Percentiles rank a stretch among this genome's conserved stretches.
These are phyloP conservation scores for Penicillium dipodomyicola DNA, from an alignment of 495 filamentous ascomycete genomes.

Conservation along the genomic window DNA sequence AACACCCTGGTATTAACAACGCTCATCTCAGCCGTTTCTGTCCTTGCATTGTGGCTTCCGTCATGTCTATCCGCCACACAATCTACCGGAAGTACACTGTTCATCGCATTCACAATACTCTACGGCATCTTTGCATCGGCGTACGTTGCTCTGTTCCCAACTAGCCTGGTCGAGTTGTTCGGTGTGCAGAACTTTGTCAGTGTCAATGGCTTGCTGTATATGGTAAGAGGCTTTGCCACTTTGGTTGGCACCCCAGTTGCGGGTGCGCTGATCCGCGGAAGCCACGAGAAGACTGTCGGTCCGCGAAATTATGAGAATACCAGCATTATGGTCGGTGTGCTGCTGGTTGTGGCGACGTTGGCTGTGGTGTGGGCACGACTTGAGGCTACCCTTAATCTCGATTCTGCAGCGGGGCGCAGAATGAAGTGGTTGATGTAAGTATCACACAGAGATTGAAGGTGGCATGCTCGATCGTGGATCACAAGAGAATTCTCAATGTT, in stretches of 20 bases:
- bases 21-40: conserved; percentile 34
- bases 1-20: conserved; percentile 41
- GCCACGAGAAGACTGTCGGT: conserved; percentile 4
- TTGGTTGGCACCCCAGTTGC: conserved; percentile 44
- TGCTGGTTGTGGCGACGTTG: conserved; percentile 30
- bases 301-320: conserved; percentile 32
- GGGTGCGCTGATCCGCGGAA: conserved; percentile 36
- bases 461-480: neutral
- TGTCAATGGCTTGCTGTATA: conserved; percentile 45
- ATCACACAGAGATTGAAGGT: neutral
- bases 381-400: conserved; percentile 26
- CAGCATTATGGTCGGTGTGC: conserved; percentile 29
- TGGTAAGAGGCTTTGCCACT: conserved; percentile 42
- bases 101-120: conserved; percentile 37
- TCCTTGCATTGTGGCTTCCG: conserved; percentile 42
- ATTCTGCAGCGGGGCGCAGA: conserved; percentile 9
- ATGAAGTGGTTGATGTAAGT: conserved; percentile 24
- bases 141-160: conserved; percentile 43
- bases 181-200: conserved; percentile 41
- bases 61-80: conserved; percentile 24
- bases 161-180: conserved; percentile 42
- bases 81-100: conserved; percentile 26
- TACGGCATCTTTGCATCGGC: conserved; percentile 43
- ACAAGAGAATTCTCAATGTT: neutral
- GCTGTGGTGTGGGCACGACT: conserved; percentile 34